These are phyloP conservation scores for Tuber borchii DNA, from an alignment of 495 filamentous ascomycete genomes.

Conservation along the genomic window DNA sequence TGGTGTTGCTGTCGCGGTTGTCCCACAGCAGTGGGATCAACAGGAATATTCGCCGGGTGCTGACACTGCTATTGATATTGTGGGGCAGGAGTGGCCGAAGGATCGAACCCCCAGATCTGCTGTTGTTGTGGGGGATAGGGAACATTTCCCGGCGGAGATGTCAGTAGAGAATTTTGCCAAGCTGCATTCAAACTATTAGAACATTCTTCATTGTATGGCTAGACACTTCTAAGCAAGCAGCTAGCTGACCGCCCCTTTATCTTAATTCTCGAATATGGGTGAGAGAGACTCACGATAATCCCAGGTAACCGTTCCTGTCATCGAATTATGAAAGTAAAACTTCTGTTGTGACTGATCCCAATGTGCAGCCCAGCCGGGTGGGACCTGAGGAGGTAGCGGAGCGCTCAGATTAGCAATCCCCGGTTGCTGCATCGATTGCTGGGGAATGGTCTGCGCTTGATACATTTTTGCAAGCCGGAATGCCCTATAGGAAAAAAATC, in stretches of 20 bases:
- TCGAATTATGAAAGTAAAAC: constrained; percentile 30
- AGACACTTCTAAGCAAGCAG: background rate
- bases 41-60: constrained; percentile 6
- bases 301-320: constrained; percentile 27
- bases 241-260: background rate
- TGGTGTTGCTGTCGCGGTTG: background rate
- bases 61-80: constrained; percentile 16
- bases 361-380: constrained; percentile 28
- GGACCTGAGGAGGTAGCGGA: constrained; percentile 8
- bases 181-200: constrained; percentile 16
- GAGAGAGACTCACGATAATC: constrained; percentile 24
- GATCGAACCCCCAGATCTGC: constrained; percentile 7
- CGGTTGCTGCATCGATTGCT: background rate
- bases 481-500: background rate
- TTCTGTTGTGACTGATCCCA: constrained; percentile 34
- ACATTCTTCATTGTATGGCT: background rate
- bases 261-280: background rate
- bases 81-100: background rate
- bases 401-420: background rate
- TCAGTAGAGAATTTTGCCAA: constrained; percentile 16
- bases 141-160: constrained; percentile 19
- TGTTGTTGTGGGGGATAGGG: constrained; percentile 20
- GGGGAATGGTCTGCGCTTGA: background rate
- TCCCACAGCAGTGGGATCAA: background rate
- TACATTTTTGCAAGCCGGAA: background rate